Evolutionary conservation across 345 rosid genomes (phyloP).

Genomic region (Punica granatum): DNA sequence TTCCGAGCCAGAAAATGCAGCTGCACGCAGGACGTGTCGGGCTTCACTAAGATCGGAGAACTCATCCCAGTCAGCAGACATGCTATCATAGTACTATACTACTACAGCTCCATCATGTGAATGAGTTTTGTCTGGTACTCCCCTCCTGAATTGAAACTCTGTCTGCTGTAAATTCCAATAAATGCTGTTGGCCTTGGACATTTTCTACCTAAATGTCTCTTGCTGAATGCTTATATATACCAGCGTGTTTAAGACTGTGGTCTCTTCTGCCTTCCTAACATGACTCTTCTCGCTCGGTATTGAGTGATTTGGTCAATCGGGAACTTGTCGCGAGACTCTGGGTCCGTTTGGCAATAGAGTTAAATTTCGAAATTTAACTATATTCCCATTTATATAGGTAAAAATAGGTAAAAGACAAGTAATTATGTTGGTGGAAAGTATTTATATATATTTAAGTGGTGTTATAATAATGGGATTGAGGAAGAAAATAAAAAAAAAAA

Average conservation of each 20-base stretch:
- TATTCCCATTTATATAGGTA: too few species aligned
- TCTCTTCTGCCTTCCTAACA: neutral
- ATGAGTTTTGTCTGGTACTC: neutral
- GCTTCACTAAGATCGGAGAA: constrained; percentile 17
- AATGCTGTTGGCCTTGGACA: neutral
- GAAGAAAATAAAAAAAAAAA: too few species aligned
- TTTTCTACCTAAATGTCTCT: neutral
- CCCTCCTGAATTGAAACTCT: neutral
- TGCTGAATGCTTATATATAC: neutral
- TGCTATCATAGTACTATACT: neutral
- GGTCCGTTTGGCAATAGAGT: too few species aligned
- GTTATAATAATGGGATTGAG: too few species aligned
- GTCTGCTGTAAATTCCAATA: neutral
- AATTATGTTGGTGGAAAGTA: too few species aligned
- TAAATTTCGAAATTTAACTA: too few species aligned
- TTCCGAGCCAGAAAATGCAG: constrained; percentile 51
- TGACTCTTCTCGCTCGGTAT: too few species aligned
- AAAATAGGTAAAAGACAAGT: too few species aligned
- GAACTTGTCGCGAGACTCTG: too few species aligned
- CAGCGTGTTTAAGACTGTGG: neutral
- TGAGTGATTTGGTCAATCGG: too few species aligned
- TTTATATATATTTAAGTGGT: too few species aligned
- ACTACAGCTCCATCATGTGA: neutral
- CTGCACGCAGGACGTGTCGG: constrained; percentile 47
- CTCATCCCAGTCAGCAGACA: neutral